Evolutionary conservation across 2,329 filamentous ascomycete species (phyloP).

Genomic region (Alternaria sp.): DNA sequence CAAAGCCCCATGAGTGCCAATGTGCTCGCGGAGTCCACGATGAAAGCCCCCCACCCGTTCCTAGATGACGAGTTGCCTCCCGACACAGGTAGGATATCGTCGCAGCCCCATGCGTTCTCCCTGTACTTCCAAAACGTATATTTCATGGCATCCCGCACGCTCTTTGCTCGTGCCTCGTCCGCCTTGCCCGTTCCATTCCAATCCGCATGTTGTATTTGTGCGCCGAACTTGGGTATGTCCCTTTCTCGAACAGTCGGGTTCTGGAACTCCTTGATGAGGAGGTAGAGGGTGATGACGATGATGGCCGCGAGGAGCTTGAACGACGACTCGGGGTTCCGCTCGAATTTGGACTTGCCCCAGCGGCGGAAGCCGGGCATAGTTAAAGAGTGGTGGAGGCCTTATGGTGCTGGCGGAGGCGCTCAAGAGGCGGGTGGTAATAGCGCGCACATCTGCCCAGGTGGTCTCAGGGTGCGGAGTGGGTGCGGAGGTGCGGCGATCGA

Average conservation of each 20-base stretch:
- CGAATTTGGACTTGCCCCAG: slow-evolving; percentile 46
- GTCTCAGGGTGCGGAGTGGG: slow-evolving; percentile 23
- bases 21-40: slow-evolving; percentile 51
- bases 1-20: slow-evolving; percentile 52
- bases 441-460: slow-evolving; percentile 26
- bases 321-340: slow-evolving; percentile 49
- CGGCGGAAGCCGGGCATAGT: slow-evolving; percentile 46
- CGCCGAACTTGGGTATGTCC: slow-evolving; percentile 22
- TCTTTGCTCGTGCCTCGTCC: slow-evolving; percentile 42
- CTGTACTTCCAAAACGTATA: slow-evolving; percentile 50
- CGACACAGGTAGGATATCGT: slow-evolving; percentile 49
- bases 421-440: slow-evolving; percentile 23
- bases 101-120: slow-evolving; percentile 49
- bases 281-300: slow-evolving; percentile 50
- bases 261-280: slow-evolving; percentile 48
- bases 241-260: slow-evolving; percentile 33
- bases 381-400: slow-evolving; percentile 12
- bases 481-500: slow-evolving; percentile 18
- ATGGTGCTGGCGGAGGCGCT: slow-evolving; percentile 17
- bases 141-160: slow-evolving; percentile 49
- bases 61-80: slow-evolving; percentile 43
- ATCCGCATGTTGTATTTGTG: slow-evolving; percentile 41
- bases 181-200: slow-evolving; percentile 46
- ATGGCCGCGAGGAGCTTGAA: slow-evolving; percentile 51
- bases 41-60: slow-evolving; percentile 53